A percentile compares a stretch with the other conserved stretches of the same genome.
phyloP scores from a whole-genome alignment of 768 basidiomycete genomes.

The Pholiota conissans region DNA sequence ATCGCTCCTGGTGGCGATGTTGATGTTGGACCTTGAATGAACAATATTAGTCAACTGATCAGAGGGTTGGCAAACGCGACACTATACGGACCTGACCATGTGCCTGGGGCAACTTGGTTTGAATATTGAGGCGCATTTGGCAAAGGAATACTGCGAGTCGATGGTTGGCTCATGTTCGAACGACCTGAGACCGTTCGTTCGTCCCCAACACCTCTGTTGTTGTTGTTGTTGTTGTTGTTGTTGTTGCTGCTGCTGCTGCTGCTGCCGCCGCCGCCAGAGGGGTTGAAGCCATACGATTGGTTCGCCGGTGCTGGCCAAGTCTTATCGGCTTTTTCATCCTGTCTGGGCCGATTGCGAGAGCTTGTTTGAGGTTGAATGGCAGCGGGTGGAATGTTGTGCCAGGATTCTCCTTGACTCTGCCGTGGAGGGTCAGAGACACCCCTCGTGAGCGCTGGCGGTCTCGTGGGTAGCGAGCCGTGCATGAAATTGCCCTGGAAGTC shows the following conservation, averaged over 20 bases:
- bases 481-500: neutral
- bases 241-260: too few relatives aligned
- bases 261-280: neutral
- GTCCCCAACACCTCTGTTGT: too few relatives aligned
- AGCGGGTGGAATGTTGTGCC: neutral
- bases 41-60: too few relatives aligned
- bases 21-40: too few relatives aligned
- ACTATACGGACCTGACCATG: neutral
- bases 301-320: neutral
- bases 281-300: neutral
- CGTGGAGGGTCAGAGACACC: neutral
- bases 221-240: too few relatives aligned
- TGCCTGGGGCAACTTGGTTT: neutral
- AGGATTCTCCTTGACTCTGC: neutral
- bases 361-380: neutral
- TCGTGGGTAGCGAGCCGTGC: neutral
- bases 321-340: neutral
- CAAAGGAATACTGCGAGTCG: neutral
- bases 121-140: neutral
- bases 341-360: neutral
- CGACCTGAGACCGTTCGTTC: neutral
- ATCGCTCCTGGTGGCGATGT: neutral
- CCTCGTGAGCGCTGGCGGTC: neutral
- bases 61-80: neutral
- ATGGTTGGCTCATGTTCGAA: neutral